Base-by-base conservation (phyloP, 495 filamentous ascomycete species). In the Aspergillus funiculosus region DNA sequence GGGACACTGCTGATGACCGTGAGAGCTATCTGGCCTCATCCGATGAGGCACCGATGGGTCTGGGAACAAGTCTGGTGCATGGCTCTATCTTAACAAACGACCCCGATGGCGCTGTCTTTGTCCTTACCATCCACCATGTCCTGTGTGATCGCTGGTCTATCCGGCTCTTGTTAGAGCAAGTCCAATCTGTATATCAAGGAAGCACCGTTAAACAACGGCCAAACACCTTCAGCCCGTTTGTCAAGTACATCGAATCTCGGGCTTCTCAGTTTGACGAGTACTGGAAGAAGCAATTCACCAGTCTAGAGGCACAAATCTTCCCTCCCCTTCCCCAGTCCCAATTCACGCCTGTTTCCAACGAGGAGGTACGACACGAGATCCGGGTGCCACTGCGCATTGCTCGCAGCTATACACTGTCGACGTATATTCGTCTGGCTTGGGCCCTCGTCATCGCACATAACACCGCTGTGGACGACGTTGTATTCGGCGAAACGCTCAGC, bases 311-410 rank as follows among this genome's bases (percentile, higher is more conserved):
- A 7, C 51, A 61, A 17, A 63, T 72, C 18, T 80, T 77, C 51
- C 78, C 78, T 1, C 25, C 59, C 3, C 56, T 79, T 4, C 75
- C 76, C 0, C 62, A 54, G 18, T 50, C 60, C 2, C 59, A 62
- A 0, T 78, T 79, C 49, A 18, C 78, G 3, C 8, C 36, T 8
- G 25, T 1, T 10, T 22, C n/a, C 27, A 27, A 21, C 36, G 3
- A 30, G 9, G 2, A 40, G 17, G 4, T 8, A 26, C 3, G 29
- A 29, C 25, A 29, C 20, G 25, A 30, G 2, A 4, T 29, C 15
- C 11, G 6, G 9, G 2, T 21, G 43, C 39, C 26, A 32, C 14
- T 10, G 39, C n/a, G n/a, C 37, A 13, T 5, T 8, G 37, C 14
- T 8, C 29, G 45, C 11, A 1, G 21, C 22, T 6, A n/a, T 26